Base-by-base conservation (phyloP, 139 green algal species). In the Chlamydomonas sphaeroides region DNA sequence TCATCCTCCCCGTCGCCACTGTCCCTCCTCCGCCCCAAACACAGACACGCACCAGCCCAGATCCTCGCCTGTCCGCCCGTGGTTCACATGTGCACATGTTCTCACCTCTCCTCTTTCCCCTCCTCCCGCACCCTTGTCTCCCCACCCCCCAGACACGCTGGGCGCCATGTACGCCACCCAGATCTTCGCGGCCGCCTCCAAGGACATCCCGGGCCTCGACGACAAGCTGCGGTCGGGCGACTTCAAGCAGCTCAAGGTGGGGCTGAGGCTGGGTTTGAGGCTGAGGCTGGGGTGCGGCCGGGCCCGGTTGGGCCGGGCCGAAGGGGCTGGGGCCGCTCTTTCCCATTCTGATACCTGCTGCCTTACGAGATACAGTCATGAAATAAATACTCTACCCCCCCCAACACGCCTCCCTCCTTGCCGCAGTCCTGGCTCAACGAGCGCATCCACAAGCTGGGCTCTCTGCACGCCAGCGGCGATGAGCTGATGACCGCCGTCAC, bases 371-470 rank as follows among this genome's bases (percentile, higher is more conserved):
- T n/a, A n/a, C n/a, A n/a, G n/a, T n/a, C n/a, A n/a, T n/a, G n/a
- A n/a, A n/a, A n/a, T n/a, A n/a, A n/a, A n/a, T n/a, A n/a, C n/a
- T n/a, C n/a, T n/a, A n/a, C n/a, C 45, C 35, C 45, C 10, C 38
- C 36, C 32, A 17, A 10, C 65, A 14, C 35, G 30, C 51, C 38
- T 5, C 53, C 32, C 56, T 30, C 53, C 32, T 2, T 21, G 1
- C 61, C 41, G 15, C 80, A 92, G 85, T 63, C 73, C 8, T 98
- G 95, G 95, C 88, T 98, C 39, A 94, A 94, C 36, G 78, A 91
- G 38, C 94, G 96, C 23, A 89, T 98, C 23, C 95, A 98, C 88
- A 69, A 78, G 56, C 66, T 94, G 42, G 96, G 96, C 10, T 93
- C 76, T 8, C 85, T 98, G 78, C 85, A 94, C 68, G 41, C 84